phyloP scores from a whole-genome alignment of 2,329 filamentous ascomycete genomes.

The Mollisia scopiformis region DNA sequence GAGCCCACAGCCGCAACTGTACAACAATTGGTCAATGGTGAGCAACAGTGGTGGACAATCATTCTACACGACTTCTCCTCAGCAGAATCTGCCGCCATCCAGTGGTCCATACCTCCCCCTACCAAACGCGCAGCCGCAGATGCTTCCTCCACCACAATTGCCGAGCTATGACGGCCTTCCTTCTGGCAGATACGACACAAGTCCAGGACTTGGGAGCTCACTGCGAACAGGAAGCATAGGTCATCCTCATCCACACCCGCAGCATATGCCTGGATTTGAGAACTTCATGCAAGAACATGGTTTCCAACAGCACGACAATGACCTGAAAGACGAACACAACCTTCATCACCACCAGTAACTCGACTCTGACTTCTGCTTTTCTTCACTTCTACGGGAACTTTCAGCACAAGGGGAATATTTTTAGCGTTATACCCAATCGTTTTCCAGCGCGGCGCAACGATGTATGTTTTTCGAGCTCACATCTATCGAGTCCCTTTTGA shows the following conservation, averaged over 20 bases:
- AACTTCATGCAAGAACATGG: slow-evolving; percentile 4
- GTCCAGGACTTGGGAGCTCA: slow-evolving; percentile 11
- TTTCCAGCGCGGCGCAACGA: not conserved
- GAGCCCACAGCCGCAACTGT: slow-evolving; percentile 23
- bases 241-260: slow-evolving; percentile 21
- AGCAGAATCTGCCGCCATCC: slow-evolving; percentile 18
- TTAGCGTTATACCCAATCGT: not conserved
- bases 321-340: slow-evolving; percentile 16
- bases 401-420: slow-evolving; percentile 3
- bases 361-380: not conserved
- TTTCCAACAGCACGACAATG: slow-evolving; percentile 6
- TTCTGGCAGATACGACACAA: slow-evolving; percentile 19
- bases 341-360: slow-evolving; percentile 7
- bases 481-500: not conserved
- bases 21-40: slow-evolving; percentile 15
- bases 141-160: slow-evolving; percentile 20
- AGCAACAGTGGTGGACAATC: slow-evolving; percentile 14
- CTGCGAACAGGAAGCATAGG: slow-evolving; percentile 22
- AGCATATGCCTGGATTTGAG: slow-evolving; percentile 7
- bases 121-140: slow-evolving; percentile 16
- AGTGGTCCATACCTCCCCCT: slow-evolving; percentile 20
- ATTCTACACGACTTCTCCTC: slow-evolving; percentile 28
- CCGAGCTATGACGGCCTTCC: slow-evolving; percentile 21
- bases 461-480: not conserved
- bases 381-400: not conserved